Conservation (phyloP, 2,329 filamentous ascomycete species). For the Dothideomycetes sp. region DNA sequence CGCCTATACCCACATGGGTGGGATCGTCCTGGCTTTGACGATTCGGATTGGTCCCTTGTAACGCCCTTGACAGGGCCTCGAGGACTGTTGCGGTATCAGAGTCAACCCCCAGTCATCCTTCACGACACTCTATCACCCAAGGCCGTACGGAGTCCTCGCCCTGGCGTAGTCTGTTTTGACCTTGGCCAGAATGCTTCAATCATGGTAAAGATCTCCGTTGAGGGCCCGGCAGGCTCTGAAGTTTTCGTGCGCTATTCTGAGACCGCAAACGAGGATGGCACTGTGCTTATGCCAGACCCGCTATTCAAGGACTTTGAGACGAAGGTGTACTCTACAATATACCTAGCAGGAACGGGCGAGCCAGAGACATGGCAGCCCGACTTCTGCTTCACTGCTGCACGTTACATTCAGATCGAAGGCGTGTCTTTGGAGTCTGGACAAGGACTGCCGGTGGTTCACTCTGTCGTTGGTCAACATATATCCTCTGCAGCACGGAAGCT, state of each 20-base stretch:
- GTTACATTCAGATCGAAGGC: constrained; percentile 32
- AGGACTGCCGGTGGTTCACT: constrained; percentile 24
- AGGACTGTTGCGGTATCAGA: constrained; percentile 29
- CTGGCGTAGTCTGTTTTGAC: constrained; percentile 19
- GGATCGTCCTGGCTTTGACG: constrained; percentile 21
- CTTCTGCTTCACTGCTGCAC: constrained; percentile 31
- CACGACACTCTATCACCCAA: constrained; percentile 26
- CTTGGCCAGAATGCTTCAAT: constrained; percentile 24
- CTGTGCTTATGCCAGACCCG: constrained; percentile 31
- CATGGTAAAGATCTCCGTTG: constrained; percentile 19
- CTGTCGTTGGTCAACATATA: constrained; percentile 26
- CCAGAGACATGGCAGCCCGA: constrained; percentile 28
- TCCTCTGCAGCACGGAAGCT: constrained; percentile 28
- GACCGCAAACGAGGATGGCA: constrained; percentile 20
- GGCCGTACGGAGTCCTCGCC: constrained; percentile 12
- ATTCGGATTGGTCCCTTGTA: constrained; percentile 21
- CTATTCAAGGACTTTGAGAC: constrained; percentile 27
- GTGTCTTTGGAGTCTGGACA: constrained; percentile 17
- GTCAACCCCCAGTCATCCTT: constrained; percentile 27
- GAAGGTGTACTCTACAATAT: constrained; percentile 29
- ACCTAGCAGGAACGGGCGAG: constrained; percentile 18
- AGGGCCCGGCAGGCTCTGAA: constrained; percentile 19
- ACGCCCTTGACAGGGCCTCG: constrained; percentile 29
- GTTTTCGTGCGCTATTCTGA: constrained; percentile 22
- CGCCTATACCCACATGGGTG: constrained; percentile 25